Evolutionary conservation across 164 flowering plant species (phyloP).

Genomic region (Akebia trifoliata): DNA sequence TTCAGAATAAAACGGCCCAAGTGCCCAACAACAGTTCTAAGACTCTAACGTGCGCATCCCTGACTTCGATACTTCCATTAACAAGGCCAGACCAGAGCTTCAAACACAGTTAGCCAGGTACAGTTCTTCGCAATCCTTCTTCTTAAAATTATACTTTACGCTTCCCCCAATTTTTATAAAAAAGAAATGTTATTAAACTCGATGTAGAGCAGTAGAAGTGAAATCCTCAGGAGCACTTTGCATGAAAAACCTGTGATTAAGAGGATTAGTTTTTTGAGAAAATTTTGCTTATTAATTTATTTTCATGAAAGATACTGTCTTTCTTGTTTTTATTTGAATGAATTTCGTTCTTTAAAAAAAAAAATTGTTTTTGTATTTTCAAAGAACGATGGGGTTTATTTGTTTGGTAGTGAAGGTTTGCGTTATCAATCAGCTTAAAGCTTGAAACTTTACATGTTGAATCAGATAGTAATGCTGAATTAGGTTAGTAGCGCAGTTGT

Average conservation of each 20-base stretch:
- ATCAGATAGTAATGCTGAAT: conserved; percentile 23
- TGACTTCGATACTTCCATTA: conserved; percentile 19
- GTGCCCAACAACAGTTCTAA: neutral
- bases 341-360: neutral
- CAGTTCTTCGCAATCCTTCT: neutral
- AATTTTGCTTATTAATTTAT: too few relatives aligned
- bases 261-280: too few relatives aligned
- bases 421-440: conserved; percentile 12
- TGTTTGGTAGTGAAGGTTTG: conserved; percentile 19
- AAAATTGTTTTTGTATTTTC: too few relatives aligned
- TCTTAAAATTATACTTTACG: conserved; percentile 7
- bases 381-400: conserved; percentile 24
- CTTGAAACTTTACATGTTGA: conserved; percentile 18
- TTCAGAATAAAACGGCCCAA: neutral
- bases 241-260: too few relatives aligned
- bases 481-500: conserved; percentile 15
- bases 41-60: conserved; percentile 37
- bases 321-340: conserved; percentile 4
- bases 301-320: too few relatives aligned
- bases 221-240: conserved; percentile 11
- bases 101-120: conserved; percentile 26
- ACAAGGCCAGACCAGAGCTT: conserved; percentile 17
- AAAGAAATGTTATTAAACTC: too few relatives aligned
- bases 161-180: neutral
- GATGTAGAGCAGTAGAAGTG: too few relatives aligned